Evolutionary conservation across 768 basidiomycete species (phyloP).

Genomic region (Agrocybe praecox): DNA sequence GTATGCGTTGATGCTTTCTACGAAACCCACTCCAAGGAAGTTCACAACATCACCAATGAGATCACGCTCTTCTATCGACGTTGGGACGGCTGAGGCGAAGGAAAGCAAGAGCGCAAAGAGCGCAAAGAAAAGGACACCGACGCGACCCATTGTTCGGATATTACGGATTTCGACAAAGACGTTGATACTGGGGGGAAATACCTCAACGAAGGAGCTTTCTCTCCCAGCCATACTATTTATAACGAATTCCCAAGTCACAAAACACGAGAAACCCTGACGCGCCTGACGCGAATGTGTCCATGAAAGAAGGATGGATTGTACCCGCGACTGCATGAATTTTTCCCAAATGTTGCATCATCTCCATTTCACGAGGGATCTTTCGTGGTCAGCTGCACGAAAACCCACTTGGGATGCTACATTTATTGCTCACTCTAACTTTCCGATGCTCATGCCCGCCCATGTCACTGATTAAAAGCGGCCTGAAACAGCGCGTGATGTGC

Average conservation of each 20-base stretch:
- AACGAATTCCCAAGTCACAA: not conserved
- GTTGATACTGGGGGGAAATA: not conserved
- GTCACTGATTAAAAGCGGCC: too few relatives aligned
- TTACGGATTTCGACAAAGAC: not conserved
- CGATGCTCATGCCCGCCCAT: not conserved
- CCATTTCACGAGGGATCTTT: not conserved
- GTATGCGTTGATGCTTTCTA: conserved; percentile 34
- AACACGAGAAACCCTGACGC: not conserved
- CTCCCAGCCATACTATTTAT: conserved; percentile 6
- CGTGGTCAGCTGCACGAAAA: not conserved
- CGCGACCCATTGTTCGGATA: conserved; percentile 2
- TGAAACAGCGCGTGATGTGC: not conserved
- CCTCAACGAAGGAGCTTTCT: not conserved
- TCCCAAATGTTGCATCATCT: not conserved
- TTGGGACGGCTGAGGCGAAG: conserved; percentile 22
- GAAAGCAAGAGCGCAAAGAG: conserved; percentile 26
- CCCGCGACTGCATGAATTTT: not conserved
- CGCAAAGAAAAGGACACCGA: conserved; percentile 22
- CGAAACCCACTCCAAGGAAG: conserved; percentile 35
- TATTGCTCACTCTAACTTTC: not conserved
- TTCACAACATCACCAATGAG: conserved; percentile 41
- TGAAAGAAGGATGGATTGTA: not conserved
- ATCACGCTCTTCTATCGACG: conserved; percentile 19
- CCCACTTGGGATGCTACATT: not conserved
- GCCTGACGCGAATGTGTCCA: not conserved